Base-by-base conservation (phyloP, 2,329 filamentous ascomycete genomes). In the Aspergillus sp. region DNA sequence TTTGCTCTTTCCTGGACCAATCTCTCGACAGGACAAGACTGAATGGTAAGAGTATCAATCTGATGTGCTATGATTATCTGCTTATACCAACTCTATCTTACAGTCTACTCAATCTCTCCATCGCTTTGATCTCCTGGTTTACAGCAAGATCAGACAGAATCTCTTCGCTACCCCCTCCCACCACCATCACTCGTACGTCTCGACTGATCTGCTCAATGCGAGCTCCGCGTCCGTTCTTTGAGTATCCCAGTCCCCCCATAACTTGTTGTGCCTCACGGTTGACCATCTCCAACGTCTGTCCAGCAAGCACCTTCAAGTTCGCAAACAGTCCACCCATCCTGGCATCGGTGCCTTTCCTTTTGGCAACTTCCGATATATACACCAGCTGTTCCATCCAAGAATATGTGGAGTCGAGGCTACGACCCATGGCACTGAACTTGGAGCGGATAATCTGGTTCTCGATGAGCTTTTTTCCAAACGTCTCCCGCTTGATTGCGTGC, bases 351-450 rank as follows among this genome's bases (percentile, higher is more conserved):
- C 46, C 37, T 4, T 48, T 41, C 7, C 43, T 48, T 38, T 56
- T 54, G 11, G 56, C 50, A 7, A 44, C 43, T 28, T 59, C 49
- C 1, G 55, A 49, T 13, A 77, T 72, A 54, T 73, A 79, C 4
- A 75, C 77, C 4, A 81, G 58, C 58, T 81, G 77, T 54, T 82
- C 79, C 39, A 81, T 59, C 70, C 77, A 81, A 0, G 78, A 77
- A 62, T 75, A 79, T 37, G 77, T 70, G 0, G 75, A 73, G 48
- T 82, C 79, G 5, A 83, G 68, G 41, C 73, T 68, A 3, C 76
- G 68, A 1, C 73, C 77, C 47, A 82, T 69, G 6, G 68, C 73
- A 0, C 74, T 69, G 5, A 83, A 67, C 54, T 82, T 82, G 10
- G 73, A 65, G 3, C 72, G 67, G 43, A 83, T 81, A 31, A 81